Conservation (phyloP, 441 rosid genomes). For the Aleurites moluccanus region DNA sequence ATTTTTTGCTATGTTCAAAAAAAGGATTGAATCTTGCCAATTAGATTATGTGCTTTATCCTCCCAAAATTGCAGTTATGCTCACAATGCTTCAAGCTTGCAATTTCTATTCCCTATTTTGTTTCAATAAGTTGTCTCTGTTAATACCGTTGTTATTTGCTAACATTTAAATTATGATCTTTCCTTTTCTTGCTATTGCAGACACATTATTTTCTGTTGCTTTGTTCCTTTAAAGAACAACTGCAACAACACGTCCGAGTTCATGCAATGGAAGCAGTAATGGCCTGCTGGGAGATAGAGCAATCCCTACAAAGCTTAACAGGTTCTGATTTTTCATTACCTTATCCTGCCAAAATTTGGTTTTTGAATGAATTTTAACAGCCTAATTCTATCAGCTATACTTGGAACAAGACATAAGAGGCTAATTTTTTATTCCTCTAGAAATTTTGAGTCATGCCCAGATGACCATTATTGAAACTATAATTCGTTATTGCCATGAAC, state of each 20-base stretch:
- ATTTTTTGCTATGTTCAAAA: too few species aligned
- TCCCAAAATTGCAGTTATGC: neutral
- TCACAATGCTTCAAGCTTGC: neutral
- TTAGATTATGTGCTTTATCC: neutral
- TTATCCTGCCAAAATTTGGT: neutral
- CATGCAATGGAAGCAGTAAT: conserved; percentile 99
- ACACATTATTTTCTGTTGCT: conserved; percentile 94
- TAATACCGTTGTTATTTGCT: too few species aligned
- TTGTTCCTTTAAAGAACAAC: conserved; percentile 96
- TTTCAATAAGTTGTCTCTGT: neutral
- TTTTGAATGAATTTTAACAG: neutral
- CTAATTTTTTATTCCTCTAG: neutral
- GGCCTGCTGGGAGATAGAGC: conserved; percentile 99
- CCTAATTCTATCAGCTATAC: neutral
- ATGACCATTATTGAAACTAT: neutral
- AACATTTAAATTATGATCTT: neutral
- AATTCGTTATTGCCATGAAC: conserved; percentile 17
- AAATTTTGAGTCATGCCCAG: neutral
- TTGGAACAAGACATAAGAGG: too few species aligned
- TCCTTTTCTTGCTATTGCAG: conserved; percentile 38
- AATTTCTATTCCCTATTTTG: neutral
- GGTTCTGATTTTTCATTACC: conserved; percentile 36
- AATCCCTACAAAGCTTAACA: conserved; percentile 93
- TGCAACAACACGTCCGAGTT: conserved; percentile 97
- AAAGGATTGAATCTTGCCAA: too few species aligned